These are phyloP conservation scores for Epichloe coenophiala DNA, from an alignment of 2,329 filamentous ascomycete species.

Conservation along the genomic window DNA sequence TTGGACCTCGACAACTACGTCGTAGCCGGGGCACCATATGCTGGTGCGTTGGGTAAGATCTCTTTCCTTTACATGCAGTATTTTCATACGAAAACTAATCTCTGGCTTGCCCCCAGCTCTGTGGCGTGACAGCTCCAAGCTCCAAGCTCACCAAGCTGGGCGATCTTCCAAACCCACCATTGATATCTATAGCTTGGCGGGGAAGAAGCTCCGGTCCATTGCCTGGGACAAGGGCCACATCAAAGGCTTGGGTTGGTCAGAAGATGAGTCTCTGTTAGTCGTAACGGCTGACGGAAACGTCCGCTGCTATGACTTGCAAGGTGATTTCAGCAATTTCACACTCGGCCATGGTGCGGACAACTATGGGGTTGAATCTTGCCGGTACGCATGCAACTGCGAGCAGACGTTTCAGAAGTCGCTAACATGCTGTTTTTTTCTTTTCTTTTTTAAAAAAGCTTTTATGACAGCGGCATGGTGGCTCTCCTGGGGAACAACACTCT, in stretches of 20 bases:
- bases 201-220: constrained; percentile 73
- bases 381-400: constrained; percentile 21
- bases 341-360: constrained; percentile 83
- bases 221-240: constrained; percentile 86
- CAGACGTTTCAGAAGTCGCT: not conserved
- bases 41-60: constrained; percentile 75
- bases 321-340: constrained; percentile 89
- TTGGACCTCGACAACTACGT: constrained; percentile 91
- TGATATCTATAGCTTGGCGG: constrained; percentile 87
- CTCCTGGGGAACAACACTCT: constrained; percentile 79
- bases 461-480: constrained; percentile 83
- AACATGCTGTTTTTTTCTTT: not conserved
- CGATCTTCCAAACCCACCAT: constrained; percentile 69
- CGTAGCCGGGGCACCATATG: constrained; percentile 82
- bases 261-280: constrained; percentile 82
- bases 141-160: constrained; percentile 62
- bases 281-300: constrained; percentile 84
- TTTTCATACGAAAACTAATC: not conserved
- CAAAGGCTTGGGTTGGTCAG: constrained; percentile 86
- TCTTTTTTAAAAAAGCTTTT: constrained; percentile 41
- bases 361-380: constrained; percentile 73
- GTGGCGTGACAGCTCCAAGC: constrained; percentile 76
- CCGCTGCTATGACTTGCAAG: constrained; percentile 82
- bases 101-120: constrained; percentile 43
- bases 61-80: not conserved